Base-by-base conservation (phyloP, 345 rosid genomes). In the Turnera subulata region DNA sequence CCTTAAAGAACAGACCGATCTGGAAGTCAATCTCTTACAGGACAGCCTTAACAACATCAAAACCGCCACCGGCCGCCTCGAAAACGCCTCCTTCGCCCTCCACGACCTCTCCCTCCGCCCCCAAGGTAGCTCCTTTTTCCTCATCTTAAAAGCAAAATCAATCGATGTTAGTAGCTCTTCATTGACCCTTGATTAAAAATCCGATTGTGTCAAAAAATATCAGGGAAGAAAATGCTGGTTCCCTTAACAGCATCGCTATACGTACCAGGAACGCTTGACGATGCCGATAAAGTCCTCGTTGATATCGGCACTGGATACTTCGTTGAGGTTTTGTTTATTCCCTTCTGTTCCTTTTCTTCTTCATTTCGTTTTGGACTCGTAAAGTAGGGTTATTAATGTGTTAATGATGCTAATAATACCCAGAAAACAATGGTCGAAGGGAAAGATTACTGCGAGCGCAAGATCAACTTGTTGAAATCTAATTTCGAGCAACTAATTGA, bases 301-400 rank as follows among this genome's bases (percentile, higher is more conserved):
- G 96, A 94, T 72, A 83, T 94, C 44, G 97, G 99, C 58, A 94
- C 99, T 51, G 99, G 99, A 18, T 94, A 85, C 81, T 94, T 94
- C 80, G 89, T 90, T 42, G 96, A 93, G 97, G 97, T 86, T 56
- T 26, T 62, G 16, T 4, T 43, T 10, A 12, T 6, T 25, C 2
- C 7, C 14, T 42, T 6, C 4, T 50, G 11, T 14, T 16, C 43
- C 9, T 15, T 37, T 46, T 24, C 14, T 6, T 16, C 13, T 2
- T 22, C 21, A 1, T 11, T 20, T 18, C 23, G 0, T 25, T 20
- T 56, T n/a, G n/a, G n/a, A n/a, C n/a, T n/a, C n/a, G n/a, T n/a
- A n/a, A n/a, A n/a, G n/a, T n/a, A n/a, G n/a, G n/a, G n/a, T n/a
- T n/a, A n/a, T 35, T 38, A 58, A 46, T 24, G 1, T 22, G 17